Evolutionary conservation across 1,284 basidiomycete species (phyloP), one percentile per base, ranked within the genome.

Genomic region (Puccinia coronata): DNA sequence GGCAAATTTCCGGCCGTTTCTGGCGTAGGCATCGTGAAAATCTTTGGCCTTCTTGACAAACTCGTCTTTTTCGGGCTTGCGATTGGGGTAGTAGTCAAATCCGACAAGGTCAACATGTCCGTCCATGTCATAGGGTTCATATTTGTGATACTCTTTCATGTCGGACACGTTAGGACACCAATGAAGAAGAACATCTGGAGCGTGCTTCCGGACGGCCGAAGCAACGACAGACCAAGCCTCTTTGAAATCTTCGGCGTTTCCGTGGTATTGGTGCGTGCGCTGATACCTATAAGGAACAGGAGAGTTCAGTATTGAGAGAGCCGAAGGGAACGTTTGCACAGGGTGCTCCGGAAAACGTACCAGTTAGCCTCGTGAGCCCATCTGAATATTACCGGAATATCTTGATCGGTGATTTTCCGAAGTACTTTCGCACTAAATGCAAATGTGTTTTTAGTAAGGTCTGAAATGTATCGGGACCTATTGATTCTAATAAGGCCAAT

Each of bases 401-500:
- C 86, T n/a, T 83, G 82, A 81, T 87, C 86, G 74, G 85, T 86
- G 83, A 86, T 86, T 73, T 84, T 77, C 82, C 86, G 86, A 84
- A 86, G 84, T 49, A 86, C 85, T 0, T 84, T 83, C 39, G 72
- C 72, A 49, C 72, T 75, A n/a, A 11, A 23, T 63, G 59, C 34
- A 61, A 39, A n/a, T 5, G 34, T 14, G 9, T 2, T 61, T 61
- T 14, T 16, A 16, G 59, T 61, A 34, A 36, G 59, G 20, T 61
- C 55, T 25, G 9, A n/a, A 8, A 39, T 36, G 31, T 12, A 34
- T 36, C 55, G 18, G 28, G 59, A 28, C 6, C 23, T 28, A 41
- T 1, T 28, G 28, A 71, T 51, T n/a, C n/a, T n/a, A n/a, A n/a
- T n/a, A n/a, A n/a, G n/a, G n/a, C n/a, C n/a, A 47, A 31, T 25